Base-by-base conservation (phyloP, 768 basidiomycete genomes). In the Mycena metata region DNA sequence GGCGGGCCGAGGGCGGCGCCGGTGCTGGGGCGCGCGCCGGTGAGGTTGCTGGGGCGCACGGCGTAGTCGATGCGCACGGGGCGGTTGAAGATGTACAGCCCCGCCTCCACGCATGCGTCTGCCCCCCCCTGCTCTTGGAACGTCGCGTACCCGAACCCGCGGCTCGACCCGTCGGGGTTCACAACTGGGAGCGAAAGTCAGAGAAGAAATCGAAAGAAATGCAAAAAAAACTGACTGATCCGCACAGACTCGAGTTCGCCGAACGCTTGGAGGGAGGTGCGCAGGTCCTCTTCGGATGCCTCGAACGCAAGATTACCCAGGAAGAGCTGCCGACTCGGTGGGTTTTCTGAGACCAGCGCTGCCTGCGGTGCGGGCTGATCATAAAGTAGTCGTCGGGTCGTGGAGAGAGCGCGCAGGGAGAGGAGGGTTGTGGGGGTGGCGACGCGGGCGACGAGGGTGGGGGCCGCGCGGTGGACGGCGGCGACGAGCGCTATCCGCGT, bases 401-500 rank as follows among this genome's bases (percentile, higher is more conserved):
- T 76, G 41, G 75, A 75, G 0, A 75, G 58, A 10, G 72, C 41
- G 45, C 73, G 73, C 57, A 55, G 65, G 3, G 30, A 30, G 30
- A 30, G 30, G 30, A 30, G 30, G 6, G 60, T 42, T 36, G 51
- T 16, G 42, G 33, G 42, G 2, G 12, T 30, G 5, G 51, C 41
- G 47, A 52, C 33, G 16, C n/a, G 56, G 17, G 56, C 39, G 23
- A 35, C 59, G 24, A 54, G 68, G n/a, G 35, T 55, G 24, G 42
- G 60, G 21, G 26, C 63, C 39, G 51, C 63, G n/a, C 45, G 61
- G 47, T 46, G 23, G 16, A 24, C 59, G 39, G 51, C 67, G 3
- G 35, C 42, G 52, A 33, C 75, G 16, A 81, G 73, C n/a, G 76
- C 77, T 49, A 73, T 64, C 30, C 81, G 77, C 35, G 78, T 79